Conservation (phyloP, 768 basidiomycete genomes). For the Rhodotorula paludigena region DNA sequence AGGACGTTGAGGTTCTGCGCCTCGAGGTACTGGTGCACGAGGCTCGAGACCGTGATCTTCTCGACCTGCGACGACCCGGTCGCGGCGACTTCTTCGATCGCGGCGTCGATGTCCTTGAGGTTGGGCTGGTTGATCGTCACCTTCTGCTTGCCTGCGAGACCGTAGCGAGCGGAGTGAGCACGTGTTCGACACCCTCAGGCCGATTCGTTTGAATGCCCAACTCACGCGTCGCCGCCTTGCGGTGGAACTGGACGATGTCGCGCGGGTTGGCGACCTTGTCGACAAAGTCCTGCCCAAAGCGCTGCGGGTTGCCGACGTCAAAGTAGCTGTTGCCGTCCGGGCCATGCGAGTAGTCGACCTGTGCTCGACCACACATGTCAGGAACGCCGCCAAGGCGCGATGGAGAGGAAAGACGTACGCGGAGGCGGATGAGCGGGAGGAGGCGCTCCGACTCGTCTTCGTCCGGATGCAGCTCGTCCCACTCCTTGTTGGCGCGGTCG, state of each 20-base stretch:
- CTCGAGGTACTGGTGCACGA: slow-evolving; percentile 84
- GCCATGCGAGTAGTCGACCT: slow-evolving; percentile 47
- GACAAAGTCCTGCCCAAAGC: slow-evolving; percentile 92
- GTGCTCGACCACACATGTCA: not conserved
- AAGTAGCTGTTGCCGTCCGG: slow-evolving; percentile 69
- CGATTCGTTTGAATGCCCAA: no score
- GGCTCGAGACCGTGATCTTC: slow-evolving; percentile 75
- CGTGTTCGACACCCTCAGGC: no score
- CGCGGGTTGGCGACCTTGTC: slow-evolving; percentile 88
- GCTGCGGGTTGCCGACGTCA: slow-evolving; percentile 89
- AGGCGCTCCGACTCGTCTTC: slow-evolving; percentile 57
- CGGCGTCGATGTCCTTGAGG: slow-evolving; percentile 51
- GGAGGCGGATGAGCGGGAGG: slow-evolving; percentile 53
- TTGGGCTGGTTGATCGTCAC: slow-evolving; percentile 72
- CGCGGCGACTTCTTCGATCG: slow-evolving; percentile 66
- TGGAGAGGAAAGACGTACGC: slow-evolving; percentile 8
- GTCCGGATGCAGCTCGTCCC: slow-evolving; percentile 68
- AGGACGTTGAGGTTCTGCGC: slow-evolving; percentile 90
- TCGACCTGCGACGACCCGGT: slow-evolving; percentile 70
- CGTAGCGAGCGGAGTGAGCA: no score
- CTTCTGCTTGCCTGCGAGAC: slow-evolving; percentile 49
- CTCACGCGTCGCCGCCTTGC: slow-evolving; percentile 58
- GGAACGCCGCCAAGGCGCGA: not conserved
- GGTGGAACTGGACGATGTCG: slow-evolving; percentile 85
- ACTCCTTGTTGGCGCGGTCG: slow-evolving; percentile 66